These are phyloP conservation scores for Whalleya microplaca DNA, from an alignment of 2,329 filamentous ascomycete species.

Conservation along the genomic window DNA sequence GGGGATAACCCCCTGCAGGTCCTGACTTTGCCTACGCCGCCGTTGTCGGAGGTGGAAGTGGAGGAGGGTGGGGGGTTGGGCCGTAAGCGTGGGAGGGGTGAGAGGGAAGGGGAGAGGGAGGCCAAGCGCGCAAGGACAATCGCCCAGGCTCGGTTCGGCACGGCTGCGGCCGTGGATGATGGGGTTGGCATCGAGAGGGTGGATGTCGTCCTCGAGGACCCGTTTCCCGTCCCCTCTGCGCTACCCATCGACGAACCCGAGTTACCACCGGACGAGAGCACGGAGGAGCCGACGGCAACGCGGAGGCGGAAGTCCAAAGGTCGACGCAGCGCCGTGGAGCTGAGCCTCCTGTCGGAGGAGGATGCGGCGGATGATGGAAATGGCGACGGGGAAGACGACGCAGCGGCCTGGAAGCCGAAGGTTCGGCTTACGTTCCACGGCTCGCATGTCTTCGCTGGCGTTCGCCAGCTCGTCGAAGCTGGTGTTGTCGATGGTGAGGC, in stretches of 20 bases:
- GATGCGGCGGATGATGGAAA: conserved; percentile 34
- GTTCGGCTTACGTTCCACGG: conserved; percentile 74
- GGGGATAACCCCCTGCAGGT: conserved; percentile 60
- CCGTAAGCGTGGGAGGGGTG: conserved; percentile 31
- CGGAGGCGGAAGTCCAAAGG: conserved; percentile 27
- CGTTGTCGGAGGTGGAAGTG: conserved; percentile 45
- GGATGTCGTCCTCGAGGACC: conserved; percentile 63
- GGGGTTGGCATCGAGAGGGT: conserved; percentile 65
- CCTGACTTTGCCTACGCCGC: conserved; percentile 48
- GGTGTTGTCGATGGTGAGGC: conserved; percentile 74
- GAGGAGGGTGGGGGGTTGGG: conserved; percentile 15
- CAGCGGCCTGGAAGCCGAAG: conserved; percentile 55
- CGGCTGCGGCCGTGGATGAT: conserved; percentile 57
- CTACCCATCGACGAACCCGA: conserved; percentile 16
- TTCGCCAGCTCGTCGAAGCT: conserved; percentile 76
- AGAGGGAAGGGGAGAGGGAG: conserved; percentile 39
- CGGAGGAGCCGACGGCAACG: conserved; percentile 9
- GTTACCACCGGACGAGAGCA: neutral
- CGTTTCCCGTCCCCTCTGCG: conserved; percentile 48
- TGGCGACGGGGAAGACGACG: conserved; percentile 21
- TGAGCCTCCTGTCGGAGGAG: conserved; percentile 27
- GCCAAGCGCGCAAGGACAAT: conserved; percentile 63
- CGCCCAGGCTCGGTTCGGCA: conserved; percentile 73
- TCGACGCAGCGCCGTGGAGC: conserved; percentile 28
- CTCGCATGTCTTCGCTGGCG: conserved; percentile 77